Percentiles rank a stretch among this genome's conserved stretches.
Evolutionary conservation across 495 filamentous ascomycete genomes (phyloP).

Genomic region (Neurospora sp.): DNA sequence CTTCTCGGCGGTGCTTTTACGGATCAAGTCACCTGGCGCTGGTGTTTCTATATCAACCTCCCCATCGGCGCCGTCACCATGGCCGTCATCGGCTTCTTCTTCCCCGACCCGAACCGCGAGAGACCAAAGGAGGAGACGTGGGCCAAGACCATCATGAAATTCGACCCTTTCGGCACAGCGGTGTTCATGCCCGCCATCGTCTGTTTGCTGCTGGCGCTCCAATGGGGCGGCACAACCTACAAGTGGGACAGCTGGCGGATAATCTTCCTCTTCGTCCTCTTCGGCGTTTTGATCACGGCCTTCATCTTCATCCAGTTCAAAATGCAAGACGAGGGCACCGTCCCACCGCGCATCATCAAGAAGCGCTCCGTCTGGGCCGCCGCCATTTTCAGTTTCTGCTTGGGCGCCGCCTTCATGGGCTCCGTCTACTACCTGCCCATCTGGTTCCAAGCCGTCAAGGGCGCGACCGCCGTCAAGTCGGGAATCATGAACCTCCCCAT

Average conservation of each 20-base stretch:
- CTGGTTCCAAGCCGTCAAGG: constrained; percentile 84
- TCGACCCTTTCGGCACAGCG: constrained; percentile 58
- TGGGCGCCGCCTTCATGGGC: constrained; percentile 60
- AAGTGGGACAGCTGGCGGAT: constrained; percentile 56
- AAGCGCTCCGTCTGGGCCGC: constrained; percentile 57
- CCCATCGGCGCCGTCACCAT: constrained; percentile 60
- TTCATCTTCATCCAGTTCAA: constrained; percentile 56
- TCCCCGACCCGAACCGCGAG: constrained; percentile 36
- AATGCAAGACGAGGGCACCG: constrained; percentile 57
- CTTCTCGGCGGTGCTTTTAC: constrained; percentile 54
- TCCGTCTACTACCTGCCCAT: constrained; percentile 67
- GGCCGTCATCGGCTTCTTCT: constrained; percentile 49
- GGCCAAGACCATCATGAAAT: constrained; percentile 40
- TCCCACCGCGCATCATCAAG: constrained; percentile 59
- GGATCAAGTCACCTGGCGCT: constrained; percentile 57
- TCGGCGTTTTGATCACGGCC: constrained; percentile 49
- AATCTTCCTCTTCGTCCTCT: constrained; percentile 62
- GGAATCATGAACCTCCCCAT: constrained; percentile 72
- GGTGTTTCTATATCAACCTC: constrained; percentile 78
- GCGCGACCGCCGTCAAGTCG: constrained; percentile 53
- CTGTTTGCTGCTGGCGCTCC: constrained; percentile 65
- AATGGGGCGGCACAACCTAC: constrained; percentile 74
- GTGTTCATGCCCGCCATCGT: constrained; percentile 66
- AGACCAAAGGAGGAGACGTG: constrained; percentile 24
- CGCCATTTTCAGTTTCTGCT: constrained; percentile 42